Evolutionary conservation across 768 basidiomycete genomes (phyloP), one percentile per base, ranked within the genome.

Genomic region (Trametes elegans): DNA sequence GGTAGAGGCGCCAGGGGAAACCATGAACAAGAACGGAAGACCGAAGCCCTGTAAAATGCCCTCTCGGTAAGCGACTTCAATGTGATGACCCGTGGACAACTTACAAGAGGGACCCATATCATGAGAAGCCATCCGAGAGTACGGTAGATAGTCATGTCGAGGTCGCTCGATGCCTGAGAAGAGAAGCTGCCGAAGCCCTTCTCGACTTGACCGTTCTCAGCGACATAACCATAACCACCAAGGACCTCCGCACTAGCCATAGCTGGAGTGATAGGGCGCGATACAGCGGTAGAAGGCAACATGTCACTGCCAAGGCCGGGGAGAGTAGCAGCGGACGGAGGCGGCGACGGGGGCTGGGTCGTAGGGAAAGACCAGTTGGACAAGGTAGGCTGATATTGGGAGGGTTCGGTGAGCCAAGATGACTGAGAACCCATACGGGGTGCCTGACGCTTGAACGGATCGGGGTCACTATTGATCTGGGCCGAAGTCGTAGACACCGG

Each of bases 351-450:
- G 11, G 66, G 58, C n/a, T 56, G 62, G 16, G 76, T 78, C 3
- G 80, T 69, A 16, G 88, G 81, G 72, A 80, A 89, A 1, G 85
- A 87, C 85, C 87, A 90, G 8, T 80, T 78, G 21, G 87, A 81
- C 19, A 83, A 53, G 0, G 84, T 83, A 13, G 75, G 71, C 39
- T 80, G 82, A 10, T 84, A 80, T 10, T 75, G 81, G 39, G 80
- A 75, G 7, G 79, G 77, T 3, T 85, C 86, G 0, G 85, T 85
- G 52, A 90, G 67, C 88, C 88, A 90, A 4, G 88, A 90, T 16
- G 74, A 81, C 66, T 87, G 85, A 7, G 87, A 88, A 8, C 77
- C 83, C 18, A 83, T 66, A 28, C 85, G 81, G 28, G 67, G 66
- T 10, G 55, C 46, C 41, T 81, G 78, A 28, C 81, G 79, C 47